Evolutionary conservation across 495 filamentous ascomycete genomes (phyloP).

Genomic region (Xylaria intraflava): DNA sequence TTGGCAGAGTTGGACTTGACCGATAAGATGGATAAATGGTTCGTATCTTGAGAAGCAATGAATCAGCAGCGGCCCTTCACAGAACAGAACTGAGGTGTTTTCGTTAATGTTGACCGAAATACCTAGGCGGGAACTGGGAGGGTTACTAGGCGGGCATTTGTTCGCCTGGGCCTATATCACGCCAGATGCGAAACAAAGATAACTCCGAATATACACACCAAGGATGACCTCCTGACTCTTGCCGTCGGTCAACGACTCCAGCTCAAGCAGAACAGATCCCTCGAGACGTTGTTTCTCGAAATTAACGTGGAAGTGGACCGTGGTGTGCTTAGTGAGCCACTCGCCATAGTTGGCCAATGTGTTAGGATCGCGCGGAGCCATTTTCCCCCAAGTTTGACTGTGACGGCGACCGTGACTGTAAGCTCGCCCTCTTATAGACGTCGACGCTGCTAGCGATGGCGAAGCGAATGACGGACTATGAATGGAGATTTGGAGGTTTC

Average conservation of each 20-base stretch:
- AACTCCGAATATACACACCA: constrained; percentile 22
- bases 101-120: background rate
- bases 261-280: constrained; percentile 66
- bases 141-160: too few relatives aligned
- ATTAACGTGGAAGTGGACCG: constrained; percentile 69
- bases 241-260: constrained; percentile 64
- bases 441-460: background rate
- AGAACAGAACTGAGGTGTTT: background rate
- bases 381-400: constrained; percentile 28
- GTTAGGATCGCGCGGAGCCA: constrained; percentile 74
- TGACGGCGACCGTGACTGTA: background rate
- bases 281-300: constrained; percentile 68
- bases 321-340: constrained; percentile 74
- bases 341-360: constrained; percentile 86
- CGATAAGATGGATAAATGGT: constrained; percentile 60
- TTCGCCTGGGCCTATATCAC: background rate
- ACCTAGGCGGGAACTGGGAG: too few relatives aligned
- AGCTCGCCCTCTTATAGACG: background rate
- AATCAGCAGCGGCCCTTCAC: background rate
- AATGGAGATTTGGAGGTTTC: constrained; percentile 18
- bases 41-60: constrained; percentile 49
- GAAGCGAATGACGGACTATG: constrained; percentile 14
- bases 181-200: background rate
- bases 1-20: constrained; percentile 53
- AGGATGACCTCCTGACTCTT: constrained; percentile 70